Conservation (phyloP, 805 yeast genomes). For the Hanseniaspora valbyensis region DNA sequence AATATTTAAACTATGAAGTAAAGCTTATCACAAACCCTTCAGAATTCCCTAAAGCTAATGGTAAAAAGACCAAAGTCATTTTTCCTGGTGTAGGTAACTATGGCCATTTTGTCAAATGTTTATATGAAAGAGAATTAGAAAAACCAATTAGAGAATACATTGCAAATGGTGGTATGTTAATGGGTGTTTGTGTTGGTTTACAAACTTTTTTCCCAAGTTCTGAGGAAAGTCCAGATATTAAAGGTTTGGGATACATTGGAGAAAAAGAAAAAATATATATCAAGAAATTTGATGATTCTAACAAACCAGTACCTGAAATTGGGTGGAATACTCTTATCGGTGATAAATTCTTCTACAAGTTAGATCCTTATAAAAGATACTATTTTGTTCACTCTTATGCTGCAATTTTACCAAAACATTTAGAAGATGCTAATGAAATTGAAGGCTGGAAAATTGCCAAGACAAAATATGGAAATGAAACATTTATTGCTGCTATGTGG, state of each 20-base stretch:
- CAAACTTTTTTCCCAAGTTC: constrained; percentile 73
- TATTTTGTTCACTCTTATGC: constrained; percentile 96
- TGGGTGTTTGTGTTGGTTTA: constrained; percentile 97
- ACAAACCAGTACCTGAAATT: constrained; percentile 86
- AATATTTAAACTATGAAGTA: constrained; percentile 60
- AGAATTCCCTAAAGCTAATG: constrained; percentile 38
- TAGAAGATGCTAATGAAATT: constrained; percentile 27
- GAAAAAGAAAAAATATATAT: constrained; percentile 33
- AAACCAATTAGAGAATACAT: constrained; percentile 59
- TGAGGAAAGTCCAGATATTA: constrained; percentile 54
- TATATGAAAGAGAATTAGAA: constrained; percentile 50
- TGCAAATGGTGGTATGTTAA: constrained; percentile 65
- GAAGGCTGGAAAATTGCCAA: constrained; percentile 63
- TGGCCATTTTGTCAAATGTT: constrained; percentile 78
- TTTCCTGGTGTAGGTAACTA: constrained; percentile 97
- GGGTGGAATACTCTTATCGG: constrained; percentile 70
- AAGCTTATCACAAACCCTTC: constrained; percentile 45
- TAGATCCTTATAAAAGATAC: constrained; percentile 59
- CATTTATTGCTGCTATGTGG: constrained; percentile 69
- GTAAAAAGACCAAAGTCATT: constrained; percentile 46
- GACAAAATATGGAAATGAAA: constrained; percentile 65
- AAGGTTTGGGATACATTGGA: constrained; percentile 52
- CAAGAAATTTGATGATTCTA: constrained; percentile 46
- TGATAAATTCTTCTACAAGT: constrained; percentile 41
- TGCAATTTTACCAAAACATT: constrained; percentile 42